Conservation (phyloP, 75 land plant species). For the Pinus taeda region DNA sequence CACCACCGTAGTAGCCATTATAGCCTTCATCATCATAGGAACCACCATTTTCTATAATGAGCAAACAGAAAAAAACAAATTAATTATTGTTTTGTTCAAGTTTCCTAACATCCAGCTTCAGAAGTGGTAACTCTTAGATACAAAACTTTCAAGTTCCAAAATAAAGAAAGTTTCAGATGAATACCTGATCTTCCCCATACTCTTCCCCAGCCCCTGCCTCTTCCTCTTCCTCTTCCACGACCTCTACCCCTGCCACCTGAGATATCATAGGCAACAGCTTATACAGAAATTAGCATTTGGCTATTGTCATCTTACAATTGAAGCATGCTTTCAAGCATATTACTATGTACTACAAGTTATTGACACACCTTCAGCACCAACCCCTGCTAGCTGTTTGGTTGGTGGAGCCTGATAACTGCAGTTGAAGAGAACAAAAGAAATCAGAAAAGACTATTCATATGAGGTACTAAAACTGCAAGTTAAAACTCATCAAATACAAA, state of each 20-base stretch:
- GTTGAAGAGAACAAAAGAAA: background rate
- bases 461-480: background rate
- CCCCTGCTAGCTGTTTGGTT: background rate
- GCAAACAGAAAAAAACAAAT: background rate
- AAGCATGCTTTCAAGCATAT: background rate
- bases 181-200: conserved; percentile 5
- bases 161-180: background rate
- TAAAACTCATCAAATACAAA: background rate
- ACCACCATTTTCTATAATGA: conserved; percentile 4
- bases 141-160: background rate
- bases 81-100: background rate
- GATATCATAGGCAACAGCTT: background rate
- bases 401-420: background rate
- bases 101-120: background rate
- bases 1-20: background rate
- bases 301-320: background rate
- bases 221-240: conserved; percentile 3
- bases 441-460: background rate
- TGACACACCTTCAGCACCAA: background rate
- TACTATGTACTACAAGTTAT: background rate
- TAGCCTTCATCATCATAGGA: conserved; percentile 7
- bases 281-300: background rate
- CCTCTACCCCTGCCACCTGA: conserved; percentile 10
- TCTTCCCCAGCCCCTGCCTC: conserved; percentile 8
- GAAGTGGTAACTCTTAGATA: background rate